Conservation (phyloP, 768 basidiomycete species). For the Tricholomella constricta region DNA sequence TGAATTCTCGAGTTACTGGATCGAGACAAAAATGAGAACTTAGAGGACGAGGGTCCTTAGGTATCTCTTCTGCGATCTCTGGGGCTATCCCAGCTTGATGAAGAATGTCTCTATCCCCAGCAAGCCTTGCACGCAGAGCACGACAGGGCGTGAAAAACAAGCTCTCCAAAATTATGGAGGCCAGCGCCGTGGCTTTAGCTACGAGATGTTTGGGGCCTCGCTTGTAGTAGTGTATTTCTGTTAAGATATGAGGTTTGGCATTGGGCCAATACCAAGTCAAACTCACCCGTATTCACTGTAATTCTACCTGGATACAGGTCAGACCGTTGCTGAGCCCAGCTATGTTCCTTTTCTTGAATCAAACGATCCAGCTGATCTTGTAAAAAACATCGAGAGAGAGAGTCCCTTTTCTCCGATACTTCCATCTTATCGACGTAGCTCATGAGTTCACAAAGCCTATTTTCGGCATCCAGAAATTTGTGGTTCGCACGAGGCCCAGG, state of each 20-base stretch:
- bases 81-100: background rate
- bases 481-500: background rate
- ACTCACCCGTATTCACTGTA: background rate
- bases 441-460: conserved; percentile 7
- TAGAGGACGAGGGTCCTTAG: conserved; percentile 23
- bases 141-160: no score
- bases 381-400: background rate
- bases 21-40: conserved; percentile 20
- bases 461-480: conserved; percentile 7
- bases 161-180: background rate
- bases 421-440: background rate
- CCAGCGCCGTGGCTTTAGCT: background rate
- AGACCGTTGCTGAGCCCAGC: no score
- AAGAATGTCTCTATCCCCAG: conserved; percentile 20
- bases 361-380: background rate
- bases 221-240: background rate
- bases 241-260: background rate
- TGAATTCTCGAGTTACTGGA: conserved; percentile 20
- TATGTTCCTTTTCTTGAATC: background rate
- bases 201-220: background rate
- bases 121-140: conserved; percentile 20
- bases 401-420: conserved; percentile 15
- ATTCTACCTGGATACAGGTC: background rate
- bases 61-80: conserved; percentile 7
- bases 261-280: background rate